These are phyloP conservation scores for Pseudogymnoascus sp. DNA, from an alignment of 2,329 filamentous ascomycete genomes.

Conservation along the genomic window DNA sequence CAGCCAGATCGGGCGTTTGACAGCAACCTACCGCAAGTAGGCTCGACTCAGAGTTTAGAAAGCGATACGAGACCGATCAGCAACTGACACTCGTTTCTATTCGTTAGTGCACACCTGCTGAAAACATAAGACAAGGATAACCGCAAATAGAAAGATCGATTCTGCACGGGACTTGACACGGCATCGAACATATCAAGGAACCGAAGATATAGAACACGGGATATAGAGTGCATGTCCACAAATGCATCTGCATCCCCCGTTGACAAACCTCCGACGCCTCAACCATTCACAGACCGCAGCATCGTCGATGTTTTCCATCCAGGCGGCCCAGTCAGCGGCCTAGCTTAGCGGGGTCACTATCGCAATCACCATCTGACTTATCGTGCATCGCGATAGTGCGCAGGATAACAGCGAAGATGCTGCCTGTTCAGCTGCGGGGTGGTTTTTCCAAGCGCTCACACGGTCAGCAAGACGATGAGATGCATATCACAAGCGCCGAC, in stretches of 20 bases:
- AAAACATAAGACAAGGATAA: not conserved
- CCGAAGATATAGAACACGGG: not conserved
- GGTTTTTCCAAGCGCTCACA: not conserved
- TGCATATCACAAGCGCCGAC: not conserved
- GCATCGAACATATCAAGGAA: constrained; percentile 1
- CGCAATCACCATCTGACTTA: not conserved
- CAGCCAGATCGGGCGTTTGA: not conserved
- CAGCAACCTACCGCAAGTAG: not conserved
- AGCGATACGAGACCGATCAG: not conserved
- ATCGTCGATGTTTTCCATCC: not conserved
- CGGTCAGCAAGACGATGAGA: not conserved
- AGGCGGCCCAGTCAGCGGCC: not conserved
- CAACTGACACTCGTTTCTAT: not conserved
- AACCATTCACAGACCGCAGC: not conserved
- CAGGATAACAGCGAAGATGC: not conserved
- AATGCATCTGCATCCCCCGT: not conserved
- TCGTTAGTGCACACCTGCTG: not conserved
- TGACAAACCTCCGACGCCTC: not conserved
- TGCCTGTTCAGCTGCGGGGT: not conserved
- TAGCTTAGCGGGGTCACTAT: not conserved
- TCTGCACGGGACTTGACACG: not conserved
- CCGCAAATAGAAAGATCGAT: not conserved
- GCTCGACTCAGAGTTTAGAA: not conserved
- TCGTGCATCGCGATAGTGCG: not conserved
- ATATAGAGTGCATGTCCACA: not conserved